These are phyloP conservation scores for Alternaria dauci DNA, from an alignment of 2,329 filamentous ascomycete genomes.

Conservation along the genomic window DNA sequence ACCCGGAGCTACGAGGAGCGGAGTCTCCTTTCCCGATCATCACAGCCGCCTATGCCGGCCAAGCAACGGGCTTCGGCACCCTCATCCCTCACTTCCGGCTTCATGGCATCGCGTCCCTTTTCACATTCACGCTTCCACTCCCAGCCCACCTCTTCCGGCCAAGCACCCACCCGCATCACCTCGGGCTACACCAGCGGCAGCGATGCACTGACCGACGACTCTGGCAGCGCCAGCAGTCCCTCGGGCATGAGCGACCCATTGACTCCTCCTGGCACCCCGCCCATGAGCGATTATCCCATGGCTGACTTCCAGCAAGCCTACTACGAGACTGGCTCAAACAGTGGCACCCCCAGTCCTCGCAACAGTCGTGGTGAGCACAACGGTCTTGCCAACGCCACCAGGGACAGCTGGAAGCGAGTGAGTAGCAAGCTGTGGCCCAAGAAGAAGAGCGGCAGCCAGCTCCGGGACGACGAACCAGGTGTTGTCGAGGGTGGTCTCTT, in stretches of 20 bases:
- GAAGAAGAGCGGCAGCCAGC: constrained; percentile 49
- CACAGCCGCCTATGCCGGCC: constrained; percentile 41
- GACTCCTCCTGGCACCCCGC: constrained; percentile 80
- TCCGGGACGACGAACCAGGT: constrained; percentile 48
- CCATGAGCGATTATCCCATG: constrained; percentile 65
- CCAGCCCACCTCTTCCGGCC: constrained; percentile 46
- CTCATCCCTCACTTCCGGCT: constrained; percentile 49
- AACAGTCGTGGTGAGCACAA: constrained; percentile 50
- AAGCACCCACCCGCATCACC: constrained; percentile 35
- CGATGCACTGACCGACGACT: constrained; percentile 68
- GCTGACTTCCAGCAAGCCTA: constrained; percentile 48
- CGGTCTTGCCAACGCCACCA: constrained; percentile 46
- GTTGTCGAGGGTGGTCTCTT: constrained; percentile 49
- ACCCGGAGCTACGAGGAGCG: constrained; percentile 55
- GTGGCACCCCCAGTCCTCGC: constrained; percentile 50
- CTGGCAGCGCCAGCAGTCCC: constrained; percentile 59
- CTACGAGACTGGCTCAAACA: constrained; percentile 43
- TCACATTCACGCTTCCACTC: constrained; percentile 50
- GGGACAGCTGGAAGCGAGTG: constrained; percentile 52
- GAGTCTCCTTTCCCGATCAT: constrained; percentile 38
- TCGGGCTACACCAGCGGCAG: constrained; percentile 54
- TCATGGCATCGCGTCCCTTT: constrained; percentile 49
- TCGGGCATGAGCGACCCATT: constrained; percentile 67
- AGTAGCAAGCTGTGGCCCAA: constrained; percentile 54
- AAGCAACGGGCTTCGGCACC: constrained; percentile 52